Base-by-base conservation (phyloP, 352 stramenopile genomes). In the Pythium aphanidermatum region DNA sequence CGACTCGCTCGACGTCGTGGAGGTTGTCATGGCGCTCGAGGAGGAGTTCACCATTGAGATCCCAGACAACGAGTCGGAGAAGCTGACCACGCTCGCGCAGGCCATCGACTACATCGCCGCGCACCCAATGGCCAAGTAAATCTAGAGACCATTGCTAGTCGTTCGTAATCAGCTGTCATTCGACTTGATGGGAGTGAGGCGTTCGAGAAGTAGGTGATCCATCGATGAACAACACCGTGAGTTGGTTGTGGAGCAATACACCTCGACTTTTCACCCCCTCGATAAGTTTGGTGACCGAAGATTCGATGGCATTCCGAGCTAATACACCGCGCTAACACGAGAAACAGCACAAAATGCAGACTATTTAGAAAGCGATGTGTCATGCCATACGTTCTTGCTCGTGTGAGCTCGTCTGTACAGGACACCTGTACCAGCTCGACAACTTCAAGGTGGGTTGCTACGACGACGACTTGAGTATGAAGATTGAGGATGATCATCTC, bases 41-140 rank as follows among this genome's bases (percentile, higher is more conserved):
- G 97, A 99, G 68, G 97, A 99, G 76, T 99, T 99, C 79, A 96
- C 92, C 46, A 98, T 99, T 69, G 96, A 99, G 74, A 99, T 99
- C 76, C 96, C 97, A 38, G 97, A 99, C 86, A 96, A 95, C 52
- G 96, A 99, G 74, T 96, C 96, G 38, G 97, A 99, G 71, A 99
- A 98, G 77, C 98, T 99, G 65, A 70, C 86, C 16, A 98, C 92
- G 60, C 81, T 98, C 39, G 76, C 71, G 21, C 95, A 99, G 69
- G 97, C 98, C 50, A 93, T 99, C 47, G 92, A 98, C 70, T 99
- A 98, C 82, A 95, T 99, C 68, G 78, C 94, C 51, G 86, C 88
- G 40, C 96, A 99, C 83, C 97, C 97, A 37, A 97, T 98, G 91
- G 96, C 96, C 74, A 99, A 99, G 86, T 99, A 98, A 95, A 73